Evolutionary conservation across 305 asterid species (phyloP), one percentile per base, ranked within the genome.

Genomic region (Ilex paraguariensis): DNA sequence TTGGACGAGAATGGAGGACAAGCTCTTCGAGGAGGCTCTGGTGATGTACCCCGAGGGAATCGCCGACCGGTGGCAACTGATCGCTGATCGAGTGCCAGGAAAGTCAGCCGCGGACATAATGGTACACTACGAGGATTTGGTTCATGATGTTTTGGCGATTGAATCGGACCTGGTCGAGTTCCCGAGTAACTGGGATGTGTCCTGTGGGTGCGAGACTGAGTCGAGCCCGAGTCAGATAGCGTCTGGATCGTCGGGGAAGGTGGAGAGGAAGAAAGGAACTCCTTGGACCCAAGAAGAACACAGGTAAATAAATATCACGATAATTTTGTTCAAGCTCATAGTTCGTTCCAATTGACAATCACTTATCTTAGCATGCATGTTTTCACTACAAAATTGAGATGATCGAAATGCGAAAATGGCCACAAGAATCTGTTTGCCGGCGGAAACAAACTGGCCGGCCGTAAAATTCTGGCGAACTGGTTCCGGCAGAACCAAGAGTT

Each of bases 271-370:
- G 33, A 90, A 90, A 31, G 95, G 95, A 13, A 83, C 89, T 5
- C 96, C 96, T 14, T 87, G 97, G 95, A 82, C 95, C 0, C 92
- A 87, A 71, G 95, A 87, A 50, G 97, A 90, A 63, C 97, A 90
- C 79, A 85, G 87, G 97, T 80, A 21, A 21, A 21, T 21, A 21
- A 21, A 21, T 21, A 21, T 21, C 28, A 21, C 28, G 1, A 21
- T 21, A 21, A 21, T 21, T 21, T 21, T 21, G 28, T 21, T 1
- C 28, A 21, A 21, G 28, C 1, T 21, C 28, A 21, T 21, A 1
- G 28, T 21, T 21, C 28, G 28, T 21, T 21, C 28, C 28, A 21
- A 21, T 21, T 21, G 28, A 21, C 28, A 21, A 21, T 21, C 28
- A 57, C 14, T 5, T 21, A 21, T 21, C 28, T 21, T 21, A 21